Evolutionary conservation across 441 rosid genomes (phyloP).

Genomic region (Erodium texanum): DNA sequence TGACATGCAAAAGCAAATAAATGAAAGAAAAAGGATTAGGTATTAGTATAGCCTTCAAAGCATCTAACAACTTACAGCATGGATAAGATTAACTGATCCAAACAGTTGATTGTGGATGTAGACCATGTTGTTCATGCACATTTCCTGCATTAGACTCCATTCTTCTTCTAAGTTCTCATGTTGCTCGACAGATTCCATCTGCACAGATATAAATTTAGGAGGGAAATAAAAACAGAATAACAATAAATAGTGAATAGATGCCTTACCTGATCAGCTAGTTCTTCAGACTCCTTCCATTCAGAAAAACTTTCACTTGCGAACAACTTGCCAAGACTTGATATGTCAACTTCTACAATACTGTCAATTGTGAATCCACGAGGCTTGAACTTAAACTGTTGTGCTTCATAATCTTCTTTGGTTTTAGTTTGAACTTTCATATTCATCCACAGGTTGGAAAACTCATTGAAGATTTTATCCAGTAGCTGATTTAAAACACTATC

Average conservation of each 20-base stretch:
- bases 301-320: conserved; percentile 49
- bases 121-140: conserved; percentile 42
- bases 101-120: conserved; percentile 63
- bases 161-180: conserved; percentile 53
- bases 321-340: conserved; percentile 47
- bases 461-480: conserved; percentile 52
- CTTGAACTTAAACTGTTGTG: conserved; percentile 64
- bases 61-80: conserved; percentile 38
- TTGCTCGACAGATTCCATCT: conserved; percentile 43
- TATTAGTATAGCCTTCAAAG: neutral
- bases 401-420: conserved; percentile 47
- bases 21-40: too few species aligned
- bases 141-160: conserved; percentile 60
- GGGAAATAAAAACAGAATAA: neutral
- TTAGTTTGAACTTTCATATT: conserved; percentile 61
- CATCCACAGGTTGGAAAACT: conserved; percentile 66
- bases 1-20: too few species aligned
- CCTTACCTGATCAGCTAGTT: conserved; percentile 42
- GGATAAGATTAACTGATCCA: conserved; percentile 60
- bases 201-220: conserved; percentile 17
- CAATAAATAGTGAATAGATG: conserved; percentile 14
- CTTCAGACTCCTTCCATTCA: conserved; percentile 79
- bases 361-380: conserved; percentile 73
- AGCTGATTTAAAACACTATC: conserved; percentile 37
- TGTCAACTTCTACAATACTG: conserved; percentile 66